Conservation (phyloP, 805 yeast species). For the Cyberlindnera mycetangii region DNA sequence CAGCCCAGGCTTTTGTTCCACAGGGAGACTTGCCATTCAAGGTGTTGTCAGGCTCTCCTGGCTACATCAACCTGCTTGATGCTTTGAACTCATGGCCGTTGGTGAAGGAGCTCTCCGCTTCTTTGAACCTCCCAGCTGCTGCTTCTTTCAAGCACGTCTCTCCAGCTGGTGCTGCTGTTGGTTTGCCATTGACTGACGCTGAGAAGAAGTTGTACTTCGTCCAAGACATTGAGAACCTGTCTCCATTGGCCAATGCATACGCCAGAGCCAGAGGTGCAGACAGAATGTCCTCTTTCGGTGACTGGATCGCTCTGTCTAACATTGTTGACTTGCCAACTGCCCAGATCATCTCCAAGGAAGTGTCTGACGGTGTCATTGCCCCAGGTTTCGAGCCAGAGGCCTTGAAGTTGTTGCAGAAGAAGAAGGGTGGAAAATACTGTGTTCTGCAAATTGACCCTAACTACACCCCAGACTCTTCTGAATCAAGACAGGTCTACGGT, state of each 20-base stretch:
- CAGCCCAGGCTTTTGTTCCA: slow-evolving; percentile 93
- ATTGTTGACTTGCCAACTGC: slow-evolving; percentile 97
- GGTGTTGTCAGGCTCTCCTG: slow-evolving; percentile 93
- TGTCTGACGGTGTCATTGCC: slow-evolving; percentile 97
- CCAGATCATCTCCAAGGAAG: slow-evolving; percentile 94
- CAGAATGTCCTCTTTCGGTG: slow-evolving; percentile 99
- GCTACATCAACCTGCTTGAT: slow-evolving; percentile 94
- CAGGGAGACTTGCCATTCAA: slow-evolving; percentile 90
- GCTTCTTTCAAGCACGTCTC: slow-evolving; percentile 98
- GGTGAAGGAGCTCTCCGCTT: slow-evolving; percentile 93
- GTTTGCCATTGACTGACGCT: slow-evolving; percentile 83
- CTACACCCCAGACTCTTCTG: slow-evolving; percentile 75
- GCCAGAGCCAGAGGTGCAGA: slow-evolving; percentile 99
- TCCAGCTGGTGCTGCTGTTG: slow-evolving; percentile 99
- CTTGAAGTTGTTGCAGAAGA: slow-evolving; percentile 78
- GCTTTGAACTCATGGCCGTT: slow-evolving; percentile 98
- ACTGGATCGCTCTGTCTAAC: slow-evolving; percentile 95
- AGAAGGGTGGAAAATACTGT: slow-evolving; percentile 97
- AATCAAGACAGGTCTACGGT: slow-evolving; percentile 95
- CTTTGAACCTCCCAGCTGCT: slow-evolving; percentile 95
- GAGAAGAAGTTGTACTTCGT: slow-evolving; percentile 97
- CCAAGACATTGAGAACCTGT: slow-evolving; percentile 87
- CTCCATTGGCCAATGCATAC: slow-evolving; percentile 96
- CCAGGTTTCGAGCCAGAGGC: slow-evolving; percentile 96
- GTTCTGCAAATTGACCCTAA: slow-evolving; percentile 94